A percentile compares a stretch with the other conserved stretches of the same genome.
Evolutionary conservation across 345 rosid species (phyloP).

Genomic region (Salix koriyanagi): DNA sequence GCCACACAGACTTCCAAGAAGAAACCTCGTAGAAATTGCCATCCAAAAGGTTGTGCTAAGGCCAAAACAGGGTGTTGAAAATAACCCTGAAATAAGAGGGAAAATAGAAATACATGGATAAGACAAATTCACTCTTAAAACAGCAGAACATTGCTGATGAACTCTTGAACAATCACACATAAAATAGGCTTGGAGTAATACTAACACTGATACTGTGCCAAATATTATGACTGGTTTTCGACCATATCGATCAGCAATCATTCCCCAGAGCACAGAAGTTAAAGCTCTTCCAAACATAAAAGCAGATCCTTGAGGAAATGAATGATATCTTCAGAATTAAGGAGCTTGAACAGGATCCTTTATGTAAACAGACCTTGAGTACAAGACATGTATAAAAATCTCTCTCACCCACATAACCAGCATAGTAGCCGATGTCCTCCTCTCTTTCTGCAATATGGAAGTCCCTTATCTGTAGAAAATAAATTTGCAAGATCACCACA

Average conservation of each 20-base stretch:
- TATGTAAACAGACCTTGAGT: not conserved
- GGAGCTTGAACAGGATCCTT: not conserved
- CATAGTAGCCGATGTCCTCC: slow-evolving; percentile 76
- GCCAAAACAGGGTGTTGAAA: slow-evolving; percentile 65
- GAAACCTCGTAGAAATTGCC: slow-evolving; percentile 58
- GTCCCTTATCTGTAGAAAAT: slow-evolving; percentile 48
- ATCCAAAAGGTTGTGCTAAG: slow-evolving; percentile 62
- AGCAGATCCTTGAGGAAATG: slow-evolving; percentile 50
- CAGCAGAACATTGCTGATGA: not conserved
- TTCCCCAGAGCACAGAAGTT: slow-evolving; percentile 72
- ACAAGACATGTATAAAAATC: not conserved
- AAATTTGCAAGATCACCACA: not conserved
- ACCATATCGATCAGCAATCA: slow-evolving; percentile 73
- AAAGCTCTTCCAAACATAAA: slow-evolving; percentile 84
- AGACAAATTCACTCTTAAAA: not conserved
- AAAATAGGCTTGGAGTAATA: not conserved
- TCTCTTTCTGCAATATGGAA: slow-evolving; percentile 54
- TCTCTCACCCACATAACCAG: slow-evolving; percentile 56
- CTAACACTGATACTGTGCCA: slow-evolving; percentile 54
- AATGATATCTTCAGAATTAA: not conserved
- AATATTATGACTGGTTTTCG: slow-evolving; percentile 67
- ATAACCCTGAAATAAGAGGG: slow-evolving; percentile 40
- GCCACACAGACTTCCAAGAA: slow-evolving; percentile 60
- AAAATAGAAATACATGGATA: not conserved
- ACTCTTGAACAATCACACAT: not conserved